These are phyloP conservation scores for Nannochloris sp. DNA, from an alignment of 139 green algal genomes.

Conservation along the genomic window DNA sequence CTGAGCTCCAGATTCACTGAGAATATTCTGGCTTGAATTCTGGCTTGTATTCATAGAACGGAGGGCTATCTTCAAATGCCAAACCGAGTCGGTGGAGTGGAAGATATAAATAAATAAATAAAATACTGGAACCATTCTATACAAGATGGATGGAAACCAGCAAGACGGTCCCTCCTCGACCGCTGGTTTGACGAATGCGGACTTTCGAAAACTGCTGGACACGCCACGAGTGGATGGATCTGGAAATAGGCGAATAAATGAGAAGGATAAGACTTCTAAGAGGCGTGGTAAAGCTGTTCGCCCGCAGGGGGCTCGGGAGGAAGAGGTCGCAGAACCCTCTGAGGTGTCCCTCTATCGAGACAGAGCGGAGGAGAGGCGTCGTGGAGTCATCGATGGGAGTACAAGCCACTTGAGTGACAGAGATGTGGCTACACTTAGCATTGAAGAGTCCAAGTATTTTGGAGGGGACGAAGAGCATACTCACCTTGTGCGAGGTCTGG, in stretches of 20 bases:
- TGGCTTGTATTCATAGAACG: too few species aligned
- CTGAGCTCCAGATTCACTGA: too few species aligned
- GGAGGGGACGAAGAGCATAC: constrained; percentile 89
- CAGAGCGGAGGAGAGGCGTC: constrained; percentile 52
- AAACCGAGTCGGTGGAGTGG: too few species aligned
- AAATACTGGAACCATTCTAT: too few species aligned
- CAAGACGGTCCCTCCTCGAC: too few species aligned
- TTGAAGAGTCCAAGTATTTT: constrained; percentile 81
- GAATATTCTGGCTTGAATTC: too few species aligned
- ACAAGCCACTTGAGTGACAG: constrained; percentile 18
- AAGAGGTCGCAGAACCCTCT: neutral
- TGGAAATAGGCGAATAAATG: constrained; percentile 1
- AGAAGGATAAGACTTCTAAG: neutral
- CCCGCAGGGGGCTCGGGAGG: neutral
- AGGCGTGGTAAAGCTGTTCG: neutral
- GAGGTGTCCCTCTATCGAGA: constrained; percentile 33
- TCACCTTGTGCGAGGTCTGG: constrained; percentile 88
- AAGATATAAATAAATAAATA: too few species aligned
- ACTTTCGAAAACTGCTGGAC: constrained; percentile 23
- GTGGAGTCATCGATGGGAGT: constrained; percentile 53
- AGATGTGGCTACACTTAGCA: constrained; percentile 25
- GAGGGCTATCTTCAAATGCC: too few species aligned
- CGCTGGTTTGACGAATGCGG: constrained; percentile 14
- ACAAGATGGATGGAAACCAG: too few species aligned
- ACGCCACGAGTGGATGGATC: constrained; percentile 7